These are phyloP conservation scores for Rhizophora apiculata DNA, from an alignment of 345 rosid species.

Conservation along the genomic window DNA sequence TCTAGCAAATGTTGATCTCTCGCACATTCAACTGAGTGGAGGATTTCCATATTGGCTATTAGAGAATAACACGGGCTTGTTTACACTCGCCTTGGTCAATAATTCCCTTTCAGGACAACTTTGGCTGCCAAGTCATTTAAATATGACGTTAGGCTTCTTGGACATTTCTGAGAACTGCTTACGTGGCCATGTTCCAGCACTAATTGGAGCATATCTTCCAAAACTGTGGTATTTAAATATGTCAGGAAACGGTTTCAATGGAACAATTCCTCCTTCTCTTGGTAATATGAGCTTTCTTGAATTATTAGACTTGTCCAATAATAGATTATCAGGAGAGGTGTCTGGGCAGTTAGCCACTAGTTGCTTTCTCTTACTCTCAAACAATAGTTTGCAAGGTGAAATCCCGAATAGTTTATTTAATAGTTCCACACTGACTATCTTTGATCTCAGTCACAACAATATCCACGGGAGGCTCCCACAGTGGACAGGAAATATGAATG, in stretches of 20 bases:
- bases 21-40: neutral
- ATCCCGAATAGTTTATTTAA: no score
- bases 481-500: no score
- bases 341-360: neutral
- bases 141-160: neutral
- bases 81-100: no score
- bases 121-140: neutral
- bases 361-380: no score
- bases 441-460: no score
- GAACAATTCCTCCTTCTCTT: slow-evolving; percentile 22
- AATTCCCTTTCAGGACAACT: no score
- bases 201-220: slow-evolving; percentile 17
- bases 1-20: slow-evolving; percentile 2
- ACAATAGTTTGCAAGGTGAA: no score
- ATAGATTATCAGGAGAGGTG: slow-evolving; percentile 15
- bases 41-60: no score
- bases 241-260: slow-evolving; percentile 12
- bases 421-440: no score
- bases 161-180: neutral
- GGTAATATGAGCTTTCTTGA: slow-evolving; percentile 4
- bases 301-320: slow-evolving; percentile 19
- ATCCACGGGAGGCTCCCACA: no score
- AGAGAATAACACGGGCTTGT: no score
- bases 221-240: neutral
- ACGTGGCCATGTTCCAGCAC: neutral